Conservation (phyloP, 805 yeast species). For the Lipomyces oligophaga region DNA sequence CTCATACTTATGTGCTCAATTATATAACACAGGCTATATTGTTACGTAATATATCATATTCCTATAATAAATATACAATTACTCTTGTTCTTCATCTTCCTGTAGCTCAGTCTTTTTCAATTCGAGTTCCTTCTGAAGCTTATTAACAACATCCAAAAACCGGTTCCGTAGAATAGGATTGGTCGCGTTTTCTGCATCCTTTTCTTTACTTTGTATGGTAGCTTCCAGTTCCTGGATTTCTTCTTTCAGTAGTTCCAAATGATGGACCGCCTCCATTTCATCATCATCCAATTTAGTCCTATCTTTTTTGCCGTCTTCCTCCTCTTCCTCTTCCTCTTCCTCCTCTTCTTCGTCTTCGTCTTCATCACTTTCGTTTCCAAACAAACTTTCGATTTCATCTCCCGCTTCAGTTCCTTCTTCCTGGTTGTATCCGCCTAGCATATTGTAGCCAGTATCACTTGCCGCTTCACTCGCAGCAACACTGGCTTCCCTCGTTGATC, state of each 20-base stretch:
- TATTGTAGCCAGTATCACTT: slow-evolving; percentile 36
- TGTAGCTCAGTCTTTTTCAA: slow-evolving; percentile 65
- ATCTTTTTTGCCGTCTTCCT: slow-evolving; percentile 51
- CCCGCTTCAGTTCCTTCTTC: slow-evolving; percentile 40
- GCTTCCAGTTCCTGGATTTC: slow-evolving; percentile 78
- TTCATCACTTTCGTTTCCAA: slow-evolving; percentile 45
- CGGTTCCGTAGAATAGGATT: slow-evolving; percentile 85
- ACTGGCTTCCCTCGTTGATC: slow-evolving; percentile 28
- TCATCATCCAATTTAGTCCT: slow-evolving; percentile 53
- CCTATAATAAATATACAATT: neutral
- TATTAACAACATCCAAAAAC: slow-evolving; percentile 72
- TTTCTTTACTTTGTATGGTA: slow-evolving; percentile 70
- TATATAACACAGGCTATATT: neutral
- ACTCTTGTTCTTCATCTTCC: slow-evolving; percentile 18
- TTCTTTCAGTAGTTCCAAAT: slow-evolving; percentile 72
- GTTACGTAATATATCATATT: neutral
- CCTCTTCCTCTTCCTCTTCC: slow-evolving; percentile 55
- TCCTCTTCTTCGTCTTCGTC: slow-evolving; percentile 44
- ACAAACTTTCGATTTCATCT: slow-evolving; percentile 39
- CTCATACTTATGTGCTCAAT: too few relatives aligned
- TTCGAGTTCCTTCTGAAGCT: slow-evolving; percentile 77
- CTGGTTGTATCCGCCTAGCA: slow-evolving; percentile 32
- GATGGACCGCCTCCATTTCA: slow-evolving; percentile 52
- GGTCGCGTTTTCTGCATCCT: slow-evolving; percentile 64
- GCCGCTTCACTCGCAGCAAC: slow-evolving; percentile 29